Evolutionary conservation across 768 basidiomycete genomes (phyloP).

Genomic region (Lentinus brumalis): DNA sequence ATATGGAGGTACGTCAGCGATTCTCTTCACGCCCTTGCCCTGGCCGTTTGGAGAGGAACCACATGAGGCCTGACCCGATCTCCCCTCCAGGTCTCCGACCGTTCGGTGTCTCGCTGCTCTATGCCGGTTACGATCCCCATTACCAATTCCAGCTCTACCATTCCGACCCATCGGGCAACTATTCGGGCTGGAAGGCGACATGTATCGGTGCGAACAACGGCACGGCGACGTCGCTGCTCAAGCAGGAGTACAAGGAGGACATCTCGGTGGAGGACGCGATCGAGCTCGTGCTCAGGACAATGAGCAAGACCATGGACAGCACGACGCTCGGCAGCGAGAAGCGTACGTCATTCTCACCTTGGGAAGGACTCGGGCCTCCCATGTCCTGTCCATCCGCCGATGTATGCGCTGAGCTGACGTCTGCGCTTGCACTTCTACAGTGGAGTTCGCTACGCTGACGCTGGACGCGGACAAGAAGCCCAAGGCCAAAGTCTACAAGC

Average conservation of each 20-base stretch:
- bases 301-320: conserved; percentile 99
- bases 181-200: conserved; percentile 97
- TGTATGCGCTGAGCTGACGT: background rate
- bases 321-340: conserved; percentile 97
- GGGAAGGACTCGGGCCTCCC: background rate
- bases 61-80: conserved; percentile 4
- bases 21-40: background rate
- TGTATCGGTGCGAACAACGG: conserved; percentile 99
- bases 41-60: no score
- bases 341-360: conserved; percentile 51
- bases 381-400: background rate
- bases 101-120: conserved; percentile 95
- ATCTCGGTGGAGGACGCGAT: conserved; percentile 90
- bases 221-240: conserved; percentile 90
- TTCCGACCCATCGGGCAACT: conserved; percentile 97
- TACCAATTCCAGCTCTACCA: conserved; percentile 98
- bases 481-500: conserved; percentile 89
- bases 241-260: conserved; percentile 99
- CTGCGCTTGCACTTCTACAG: conserved; percentile 40
- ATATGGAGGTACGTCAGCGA: conserved; percentile 70
- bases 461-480: conserved; percentile 78
- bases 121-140: conserved; percentile 95
- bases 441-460: conserved; percentile 95
- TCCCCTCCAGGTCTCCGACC: conserved; percentile 85
- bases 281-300: conserved; percentile 86